Percentiles rank a stretch among this genome's conserved stretches.
These are phyloP conservation scores for Termitomyces sp. DNA, from an alignment of 768 basidiomycete genomes.

Conservation along the genomic window DNA sequence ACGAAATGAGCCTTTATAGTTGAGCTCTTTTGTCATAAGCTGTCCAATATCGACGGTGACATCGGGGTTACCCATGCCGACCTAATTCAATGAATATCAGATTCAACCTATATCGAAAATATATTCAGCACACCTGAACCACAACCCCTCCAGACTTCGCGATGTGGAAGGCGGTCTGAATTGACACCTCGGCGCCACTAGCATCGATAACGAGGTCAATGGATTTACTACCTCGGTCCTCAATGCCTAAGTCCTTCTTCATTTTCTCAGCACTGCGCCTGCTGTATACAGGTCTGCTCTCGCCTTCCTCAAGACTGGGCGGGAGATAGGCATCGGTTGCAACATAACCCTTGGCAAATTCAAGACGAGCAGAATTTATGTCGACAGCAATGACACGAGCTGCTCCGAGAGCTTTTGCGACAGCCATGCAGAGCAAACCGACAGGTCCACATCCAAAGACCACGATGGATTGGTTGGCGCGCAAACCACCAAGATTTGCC, in stretches of 20 bases:
- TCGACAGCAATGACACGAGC: conserved; percentile 81
- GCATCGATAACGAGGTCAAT: conserved; percentile 91
- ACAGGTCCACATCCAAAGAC: conserved; percentile 88
- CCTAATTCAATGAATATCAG: conserved; percentile 30
- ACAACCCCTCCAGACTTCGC: conserved; percentile 72
- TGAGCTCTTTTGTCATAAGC: conserved; percentile 73
- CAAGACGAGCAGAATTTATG: conserved; percentile 66
- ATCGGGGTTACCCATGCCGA: conserved; percentile 83
- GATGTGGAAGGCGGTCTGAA: conserved; percentile 78
- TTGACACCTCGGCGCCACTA: conserved; percentile 88
- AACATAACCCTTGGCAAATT: conserved; percentile 82
- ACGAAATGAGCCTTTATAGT: conserved; percentile 88
- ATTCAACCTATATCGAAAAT: neutral
- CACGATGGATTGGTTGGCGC: conserved; percentile 68
- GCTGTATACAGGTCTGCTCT: conserved; percentile 67
- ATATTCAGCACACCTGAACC: conserved; percentile 45
- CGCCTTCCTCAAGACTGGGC: conserved; percentile 51
- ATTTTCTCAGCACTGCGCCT: conserved; percentile 64
- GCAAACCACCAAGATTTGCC: conserved; percentile 65
- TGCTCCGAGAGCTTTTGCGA: conserved; percentile 92
- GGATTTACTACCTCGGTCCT: conserved; percentile 61
- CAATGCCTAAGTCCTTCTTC: conserved; percentile 57
- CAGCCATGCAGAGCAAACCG: conserved; percentile 90
- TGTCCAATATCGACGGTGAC: conserved; percentile 67
- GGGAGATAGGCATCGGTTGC: conserved; percentile 76